Percentiles rank a stretch among this genome's conserved stretches.
Conservation (phyloP, 371 early-diverging fungal species). For the Mucor irregularis region DNA sequence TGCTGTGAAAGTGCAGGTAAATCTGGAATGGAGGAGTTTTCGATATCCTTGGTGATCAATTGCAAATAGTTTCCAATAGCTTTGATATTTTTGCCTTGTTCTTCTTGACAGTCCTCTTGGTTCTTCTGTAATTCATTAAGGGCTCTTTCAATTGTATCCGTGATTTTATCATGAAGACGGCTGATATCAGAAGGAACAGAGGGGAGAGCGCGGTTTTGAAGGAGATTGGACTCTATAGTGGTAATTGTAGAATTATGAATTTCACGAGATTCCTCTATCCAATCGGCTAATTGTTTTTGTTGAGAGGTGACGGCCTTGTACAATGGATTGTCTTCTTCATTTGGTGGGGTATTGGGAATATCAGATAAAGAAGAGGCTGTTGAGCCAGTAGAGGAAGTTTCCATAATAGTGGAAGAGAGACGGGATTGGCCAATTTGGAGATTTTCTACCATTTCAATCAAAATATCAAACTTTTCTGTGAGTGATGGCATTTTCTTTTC, state of each 20-base stretch:
- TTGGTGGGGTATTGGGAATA: not conserved
- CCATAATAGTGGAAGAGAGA: constrained; percentile 14
- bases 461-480: constrained; percentile 37
- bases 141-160: constrained; percentile 5
- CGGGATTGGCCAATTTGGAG: constrained; percentile 36
- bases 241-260: constrained; percentile 5
- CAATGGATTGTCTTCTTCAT: not conserved
- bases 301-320: constrained; percentile 11
- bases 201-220: constrained; percentile 2
- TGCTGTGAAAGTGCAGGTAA: constrained; percentile 33
- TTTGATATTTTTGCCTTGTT: constrained; percentile 39
- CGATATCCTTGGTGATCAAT: constrained; percentile 37
- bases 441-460: constrained; percentile 42
- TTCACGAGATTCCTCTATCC: constrained; percentile 16
- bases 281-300: constrained; percentile 13
- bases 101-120: constrained; percentile 27
- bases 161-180: constrained; percentile 17
- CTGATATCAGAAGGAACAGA: constrained; percentile 6
- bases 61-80: constrained; percentile 40
- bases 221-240: constrained; percentile 1
- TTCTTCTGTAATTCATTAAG: constrained; percentile 20
- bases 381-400: not conserved
- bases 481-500: constrained; percentile 18
- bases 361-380: not conserved
- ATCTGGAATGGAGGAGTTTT: constrained; percentile 37